These are phyloP conservation scores for Aphanomyces astaci DNA, from an alignment of 352 stramenopile genomes.

Conservation along the genomic window DNA sequence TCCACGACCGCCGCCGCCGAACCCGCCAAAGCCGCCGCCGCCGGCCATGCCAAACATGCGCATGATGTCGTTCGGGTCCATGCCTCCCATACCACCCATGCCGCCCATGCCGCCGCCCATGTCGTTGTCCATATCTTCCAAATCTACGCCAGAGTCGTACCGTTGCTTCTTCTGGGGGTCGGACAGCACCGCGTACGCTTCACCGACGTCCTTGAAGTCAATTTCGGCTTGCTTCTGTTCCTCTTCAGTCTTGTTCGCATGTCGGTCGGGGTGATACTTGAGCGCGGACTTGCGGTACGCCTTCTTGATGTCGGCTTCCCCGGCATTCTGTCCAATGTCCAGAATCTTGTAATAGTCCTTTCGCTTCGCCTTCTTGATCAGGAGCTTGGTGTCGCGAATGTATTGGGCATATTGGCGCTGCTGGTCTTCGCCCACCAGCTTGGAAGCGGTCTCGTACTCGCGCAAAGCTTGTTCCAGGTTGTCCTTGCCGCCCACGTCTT, in stretches of 20 bases:
- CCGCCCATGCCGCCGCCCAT: slow-evolving; percentile 38
- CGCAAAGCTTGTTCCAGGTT: slow-evolving; percentile 85
- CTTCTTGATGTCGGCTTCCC: slow-evolving; percentile 96
- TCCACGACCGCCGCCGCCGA: slow-evolving; percentile 35
- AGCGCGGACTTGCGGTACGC: slow-evolving; percentile 92
- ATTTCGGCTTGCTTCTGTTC: slow-evolving; percentile 87
- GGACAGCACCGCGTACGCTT: slow-evolving; percentile 94
- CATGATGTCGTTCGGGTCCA: slow-evolving; percentile 31
- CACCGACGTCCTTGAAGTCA: slow-evolving; percentile 94
- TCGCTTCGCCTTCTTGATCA: slow-evolving; percentile 92
- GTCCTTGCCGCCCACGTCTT: slow-evolving; percentile 69
- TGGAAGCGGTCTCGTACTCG: slow-evolving; percentile 85
- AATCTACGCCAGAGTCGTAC: slow-evolving; percentile 93
- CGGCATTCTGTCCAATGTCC: slow-evolving; percentile 67
- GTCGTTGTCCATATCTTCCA: slow-evolving; percentile 91
- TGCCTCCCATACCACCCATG: slow-evolving; percentile 36
- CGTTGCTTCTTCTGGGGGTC: slow-evolving; percentile 88
- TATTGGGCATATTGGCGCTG: slow-evolving; percentile 70
- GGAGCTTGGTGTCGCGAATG: slow-evolving; percentile 84
- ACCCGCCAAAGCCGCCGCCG: slow-evolving; percentile 50
- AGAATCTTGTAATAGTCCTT: slow-evolving; percentile 96
- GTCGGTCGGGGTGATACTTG: slow-evolving; percentile 95
- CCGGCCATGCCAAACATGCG: slow-evolving; percentile 34
- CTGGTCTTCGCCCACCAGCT: slow-evolving; percentile 73
- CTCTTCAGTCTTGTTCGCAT: slow-evolving; percentile 84